Evolutionary conservation across 805 yeast species (phyloP).

Genomic region (Limtongozyma cylindracea): DNA sequence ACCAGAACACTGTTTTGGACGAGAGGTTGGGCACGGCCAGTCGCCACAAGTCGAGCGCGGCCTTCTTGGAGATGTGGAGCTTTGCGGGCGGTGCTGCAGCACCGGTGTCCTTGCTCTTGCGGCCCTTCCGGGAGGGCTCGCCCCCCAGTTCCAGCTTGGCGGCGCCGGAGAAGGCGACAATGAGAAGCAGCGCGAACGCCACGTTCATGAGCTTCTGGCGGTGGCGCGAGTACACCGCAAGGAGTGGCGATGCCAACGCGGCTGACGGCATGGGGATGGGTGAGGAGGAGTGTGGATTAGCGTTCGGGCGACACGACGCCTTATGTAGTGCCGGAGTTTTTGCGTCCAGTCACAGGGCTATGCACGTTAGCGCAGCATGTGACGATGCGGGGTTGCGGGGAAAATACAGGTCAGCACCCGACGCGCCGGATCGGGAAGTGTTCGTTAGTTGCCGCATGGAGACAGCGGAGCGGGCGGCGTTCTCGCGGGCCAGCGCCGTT

Average conservation of each 20-base stretch:
- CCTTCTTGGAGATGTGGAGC: conserved; percentile 8
- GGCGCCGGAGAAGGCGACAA: conserved; percentile 17
- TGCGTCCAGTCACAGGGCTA: too few species aligned
- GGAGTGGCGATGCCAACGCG: conserved; percentile 6
- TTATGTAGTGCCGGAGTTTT: too few species aligned
- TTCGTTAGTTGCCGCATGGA: too few species aligned
- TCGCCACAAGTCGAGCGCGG: conserved; percentile 7
- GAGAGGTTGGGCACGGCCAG: conserved; percentile 10
- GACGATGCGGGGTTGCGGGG: too few species aligned
- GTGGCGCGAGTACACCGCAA: conserved; percentile 13
- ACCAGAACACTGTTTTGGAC: conserved; percentile 9
- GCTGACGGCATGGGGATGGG: too few species aligned
- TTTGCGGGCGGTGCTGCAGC: conserved; percentile 1
- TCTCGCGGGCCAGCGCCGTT: too few species aligned
- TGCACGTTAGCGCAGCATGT: too few species aligned
- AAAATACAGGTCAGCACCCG: too few species aligned
- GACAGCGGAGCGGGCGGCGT: too few species aligned
- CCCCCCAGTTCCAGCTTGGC: conserved; percentile 7
- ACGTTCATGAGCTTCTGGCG: conserved; percentile 14
- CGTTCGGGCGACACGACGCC: too few species aligned
- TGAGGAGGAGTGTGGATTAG: too few species aligned
- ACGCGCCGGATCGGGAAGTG: too few species aligned
- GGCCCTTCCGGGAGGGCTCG: conserved; percentile 2
- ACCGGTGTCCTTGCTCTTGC: conserved; percentile 1
- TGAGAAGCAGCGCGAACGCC: conserved; percentile 13